Conservation (phyloP, 768 basidiomycete genomes). For the Lactarius psammicola region DNA sequence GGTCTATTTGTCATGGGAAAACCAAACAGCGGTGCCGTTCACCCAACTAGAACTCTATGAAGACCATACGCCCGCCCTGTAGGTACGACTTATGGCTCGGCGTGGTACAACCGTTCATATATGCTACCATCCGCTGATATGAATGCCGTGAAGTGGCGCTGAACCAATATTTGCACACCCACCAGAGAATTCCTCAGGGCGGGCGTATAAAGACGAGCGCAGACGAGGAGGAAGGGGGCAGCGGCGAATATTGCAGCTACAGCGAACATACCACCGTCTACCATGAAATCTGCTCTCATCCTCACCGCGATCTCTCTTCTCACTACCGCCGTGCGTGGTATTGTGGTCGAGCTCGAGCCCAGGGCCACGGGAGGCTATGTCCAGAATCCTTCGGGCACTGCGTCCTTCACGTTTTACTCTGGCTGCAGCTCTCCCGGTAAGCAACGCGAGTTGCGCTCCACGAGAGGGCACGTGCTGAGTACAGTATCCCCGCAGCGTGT, state of each 20-base stretch:
- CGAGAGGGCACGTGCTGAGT: not conserved
- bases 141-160: not conserved
- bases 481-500: slow-evolving; percentile 41
- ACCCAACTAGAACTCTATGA: not conserved
- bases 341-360: not conserved
- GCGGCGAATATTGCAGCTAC: not conserved
- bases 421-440: slow-evolving; percentile 51
- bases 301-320: not conserved
- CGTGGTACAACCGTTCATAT: not conserved
- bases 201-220: slow-evolving; percentile 1
- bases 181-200: not conserved
- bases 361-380: slow-evolving; percentile 50
- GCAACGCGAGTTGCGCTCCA: not conserved
- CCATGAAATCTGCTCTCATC: slow-evolving; percentile 12
- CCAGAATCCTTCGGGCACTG: slow-evolving; percentile 49
- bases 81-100: not conserved
- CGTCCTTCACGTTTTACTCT: slow-evolving; percentile 58
- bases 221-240: not conserved
- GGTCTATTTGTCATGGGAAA: not conserved
- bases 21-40: not conserved
- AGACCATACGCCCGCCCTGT: not conserved
- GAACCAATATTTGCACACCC: not conserved
- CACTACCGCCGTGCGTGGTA: not conserved
- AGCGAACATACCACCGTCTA: not conserved
- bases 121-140: not conserved